Percentiles rank a stretch among this genome's conserved stretches.
Conservation (phyloP, 1,284 basidiomycete species). For the Cryptococcus sp. region DNA sequence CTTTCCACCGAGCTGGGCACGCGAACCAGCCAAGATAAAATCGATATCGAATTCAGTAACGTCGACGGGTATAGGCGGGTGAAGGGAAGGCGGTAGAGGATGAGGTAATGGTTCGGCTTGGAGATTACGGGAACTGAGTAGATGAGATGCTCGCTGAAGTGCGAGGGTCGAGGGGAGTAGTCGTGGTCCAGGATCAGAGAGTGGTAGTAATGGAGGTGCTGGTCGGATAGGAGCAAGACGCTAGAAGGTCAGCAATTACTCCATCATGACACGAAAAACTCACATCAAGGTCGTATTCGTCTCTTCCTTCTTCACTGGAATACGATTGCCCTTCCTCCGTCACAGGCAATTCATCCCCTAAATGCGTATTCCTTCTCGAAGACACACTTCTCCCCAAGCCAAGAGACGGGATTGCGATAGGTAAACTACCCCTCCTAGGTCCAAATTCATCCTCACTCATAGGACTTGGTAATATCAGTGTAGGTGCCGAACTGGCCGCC, state of each 20-base stretch:
- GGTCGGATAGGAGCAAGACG: conserved; percentile 23
- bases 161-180: conserved; percentile 45
- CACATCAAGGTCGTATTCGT: not conserved
- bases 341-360: not conserved
- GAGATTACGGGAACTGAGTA: conserved; percentile 42
- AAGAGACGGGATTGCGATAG: conserved; percentile 34
- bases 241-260: not conserved
- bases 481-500: conserved; percentile 7
- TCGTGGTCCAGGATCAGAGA: conserved; percentile 48
- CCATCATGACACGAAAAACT: not conserved
- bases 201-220: conserved; percentile 43
- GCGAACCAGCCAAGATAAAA: conserved; percentile 48
- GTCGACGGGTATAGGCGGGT: conserved; percentile 47
- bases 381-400: conserved; percentile 18
- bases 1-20: conserved; percentile 35
- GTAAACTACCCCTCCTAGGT: conserved; percentile 33
- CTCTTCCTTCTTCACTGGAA: too few species aligned
- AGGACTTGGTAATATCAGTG: not conserved
- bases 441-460: conserved; percentile 10
- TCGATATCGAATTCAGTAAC: conserved; percentile 51
- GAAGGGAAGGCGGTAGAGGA: conserved; percentile 43
- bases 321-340: too few species aligned
- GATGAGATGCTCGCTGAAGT: conserved; percentile 45
- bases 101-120: conserved; percentile 45
- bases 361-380: not conserved